Evolutionary conservation across 2,329 filamentous ascomycete species (phyloP).

Genomic region (Alternaria arborescens): DNA sequence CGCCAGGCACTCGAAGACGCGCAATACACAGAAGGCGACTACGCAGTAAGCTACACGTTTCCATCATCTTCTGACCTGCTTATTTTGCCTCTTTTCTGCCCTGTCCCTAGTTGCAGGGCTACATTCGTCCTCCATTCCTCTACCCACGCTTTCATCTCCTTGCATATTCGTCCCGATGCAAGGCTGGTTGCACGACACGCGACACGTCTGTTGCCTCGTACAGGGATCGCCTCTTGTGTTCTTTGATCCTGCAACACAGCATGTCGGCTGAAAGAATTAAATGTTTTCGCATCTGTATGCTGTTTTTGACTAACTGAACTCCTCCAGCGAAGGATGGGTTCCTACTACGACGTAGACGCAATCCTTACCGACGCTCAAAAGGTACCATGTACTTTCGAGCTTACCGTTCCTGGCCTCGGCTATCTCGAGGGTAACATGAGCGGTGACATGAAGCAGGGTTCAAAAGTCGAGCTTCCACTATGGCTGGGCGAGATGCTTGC

Average conservation of each 20-base stretch:
- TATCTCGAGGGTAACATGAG: slow-evolving; percentile 86
- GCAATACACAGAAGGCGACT: slow-evolving; percentile 32
- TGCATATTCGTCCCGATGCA: slow-evolving; percentile 29
- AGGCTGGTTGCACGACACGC: slow-evolving; percentile 35
- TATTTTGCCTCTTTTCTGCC: slow-evolving; percentile 9
- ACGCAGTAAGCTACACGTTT: slow-evolving; percentile 29
- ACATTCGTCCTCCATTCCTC: background rate
- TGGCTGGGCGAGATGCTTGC: slow-evolving; percentile 97
- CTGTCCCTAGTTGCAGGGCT: slow-evolving; percentile 2
- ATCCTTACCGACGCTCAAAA: slow-evolving; percentile 93
- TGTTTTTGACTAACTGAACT: background rate
- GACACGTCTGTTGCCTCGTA: slow-evolving; percentile 29
- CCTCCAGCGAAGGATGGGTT: slow-evolving; percentile 52
- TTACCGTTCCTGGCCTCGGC: slow-evolving; percentile 85
- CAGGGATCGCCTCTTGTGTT: slow-evolving; percentile 5
- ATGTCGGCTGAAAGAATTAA: background rate
- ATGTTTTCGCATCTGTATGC: background rate
- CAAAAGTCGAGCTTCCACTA: slow-evolving; percentile 82
- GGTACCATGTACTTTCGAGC: slow-evolving; percentile 93
- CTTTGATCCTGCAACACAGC: slow-evolving; percentile 2
- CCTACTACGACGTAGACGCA: slow-evolving; percentile 85
- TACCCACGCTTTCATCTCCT: slow-evolving; percentile 19
- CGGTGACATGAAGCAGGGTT: slow-evolving; percentile 77
- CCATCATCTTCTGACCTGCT: slow-evolving; percentile 6
- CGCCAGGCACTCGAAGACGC: slow-evolving; percentile 46